A percentile compares a stretch with the other conserved stretches of the same genome.
Evolutionary conservation across 2,329 filamentous ascomycete genomes (phyloP).

Genomic region (Byssothecium circinans): DNA sequence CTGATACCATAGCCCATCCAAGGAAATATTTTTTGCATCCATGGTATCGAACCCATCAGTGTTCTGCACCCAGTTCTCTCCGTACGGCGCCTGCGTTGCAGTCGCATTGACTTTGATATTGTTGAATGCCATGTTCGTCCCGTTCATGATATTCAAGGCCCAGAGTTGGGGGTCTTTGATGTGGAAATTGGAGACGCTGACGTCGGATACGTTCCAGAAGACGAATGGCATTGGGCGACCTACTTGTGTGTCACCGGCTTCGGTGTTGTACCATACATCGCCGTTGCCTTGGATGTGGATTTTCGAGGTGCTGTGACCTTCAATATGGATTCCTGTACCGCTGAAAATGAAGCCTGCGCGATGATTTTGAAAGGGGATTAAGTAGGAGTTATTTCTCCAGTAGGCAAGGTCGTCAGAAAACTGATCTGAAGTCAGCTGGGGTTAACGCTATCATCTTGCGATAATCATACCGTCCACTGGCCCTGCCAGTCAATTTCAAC

Average conservation of each 20-base stretch:
- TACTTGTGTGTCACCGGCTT: conserved; percentile 50
- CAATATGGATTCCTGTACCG: conserved; percentile 54
- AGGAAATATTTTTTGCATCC: conserved; percentile 54
- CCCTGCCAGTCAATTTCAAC: conserved; percentile 58
- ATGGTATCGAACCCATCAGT: conserved; percentile 62
- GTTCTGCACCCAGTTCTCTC: conserved; percentile 60
- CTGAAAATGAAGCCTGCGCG: conserved; percentile 56
- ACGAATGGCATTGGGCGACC: conserved; percentile 62
- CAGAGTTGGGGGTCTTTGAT: conserved; percentile 57
- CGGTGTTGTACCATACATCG: conserved; percentile 57
- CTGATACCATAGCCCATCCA: conserved; percentile 57
- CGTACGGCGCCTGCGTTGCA: conserved; percentile 53
- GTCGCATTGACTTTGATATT: conserved; percentile 57
- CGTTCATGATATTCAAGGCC: conserved; percentile 61
- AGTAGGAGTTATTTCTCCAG: conserved; percentile 59
- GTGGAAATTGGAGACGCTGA: conserved; percentile 56
- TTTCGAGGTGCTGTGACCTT: conserved; percentile 56
- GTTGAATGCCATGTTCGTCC: conserved; percentile 55
- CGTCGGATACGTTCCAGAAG: conserved; percentile 60
- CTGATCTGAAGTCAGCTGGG: conserved; percentile 19
- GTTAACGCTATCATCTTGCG: too few species aligned
- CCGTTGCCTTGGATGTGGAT: conserved; percentile 55
- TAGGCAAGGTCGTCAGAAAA: conserved; percentile 56
- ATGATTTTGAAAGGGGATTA: conserved; percentile 59
- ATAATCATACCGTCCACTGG: conserved; percentile 49